Evolutionary conservation across 345 rosid species (phyloP).

Genomic region (Citrus australasica): DNA sequence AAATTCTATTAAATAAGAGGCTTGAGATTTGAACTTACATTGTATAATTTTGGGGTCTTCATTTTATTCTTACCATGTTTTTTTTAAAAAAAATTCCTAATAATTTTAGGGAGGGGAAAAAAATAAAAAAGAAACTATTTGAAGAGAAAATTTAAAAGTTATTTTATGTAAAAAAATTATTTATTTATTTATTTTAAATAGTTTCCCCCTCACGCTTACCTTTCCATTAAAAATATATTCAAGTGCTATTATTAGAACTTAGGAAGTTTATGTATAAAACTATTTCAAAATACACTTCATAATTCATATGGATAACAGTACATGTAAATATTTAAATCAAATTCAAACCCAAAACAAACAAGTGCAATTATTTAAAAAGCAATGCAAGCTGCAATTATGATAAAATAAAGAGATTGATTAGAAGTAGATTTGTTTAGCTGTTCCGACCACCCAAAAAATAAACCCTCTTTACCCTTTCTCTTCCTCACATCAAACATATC

Average conservation of each 20-base stretch:
- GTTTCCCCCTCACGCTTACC: not conserved
- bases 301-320: not conserved
- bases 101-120: no score
- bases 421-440: conserved; percentile 18
- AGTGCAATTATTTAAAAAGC: not conserved
- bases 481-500: not conserved
- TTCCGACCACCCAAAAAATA: conserved; percentile 37
- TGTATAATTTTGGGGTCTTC: not conserved
- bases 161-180: no score
- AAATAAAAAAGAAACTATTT: no score
- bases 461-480: conserved; percentile 24
- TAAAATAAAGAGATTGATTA: not conserved
- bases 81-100: no score
- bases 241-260: not conserved
- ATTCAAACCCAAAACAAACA: no score
- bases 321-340: not conserved
- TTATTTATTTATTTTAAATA: no score
- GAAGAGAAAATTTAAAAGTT: no score
- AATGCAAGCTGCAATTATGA: not conserved
- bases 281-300: not conserved
- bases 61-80: no score
- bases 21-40: not conserved
- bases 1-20: not conserved
- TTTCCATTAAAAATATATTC: not conserved
- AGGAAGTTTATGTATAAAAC: not conserved